A percentile compares a stretch with the other conserved stretches of the same genome.
Conservation (phyloP, 23 red algal genomes). For the Porphyridium purpureum region DNA sequence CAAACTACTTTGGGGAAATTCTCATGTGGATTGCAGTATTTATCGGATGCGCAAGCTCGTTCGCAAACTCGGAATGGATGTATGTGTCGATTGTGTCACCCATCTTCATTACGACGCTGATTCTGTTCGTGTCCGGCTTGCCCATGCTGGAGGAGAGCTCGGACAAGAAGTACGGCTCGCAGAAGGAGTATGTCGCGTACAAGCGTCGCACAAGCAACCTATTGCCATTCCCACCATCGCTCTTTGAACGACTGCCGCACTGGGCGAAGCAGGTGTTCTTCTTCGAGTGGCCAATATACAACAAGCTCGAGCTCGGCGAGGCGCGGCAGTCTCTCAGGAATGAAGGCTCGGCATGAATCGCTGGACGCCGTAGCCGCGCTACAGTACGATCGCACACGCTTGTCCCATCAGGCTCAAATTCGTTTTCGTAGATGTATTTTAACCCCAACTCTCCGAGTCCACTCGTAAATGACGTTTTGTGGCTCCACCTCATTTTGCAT, state of each 20-base stretch:
- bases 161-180: constrained; percentile 55
- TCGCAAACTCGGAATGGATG: constrained; percentile 6
- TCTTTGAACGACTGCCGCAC: constrained; percentile 34
- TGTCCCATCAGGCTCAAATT: too few species aligned
- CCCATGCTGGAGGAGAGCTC: constrained; percentile 55
- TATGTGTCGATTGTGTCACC: constrained; percentile 52
- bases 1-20: constrained; percentile 97
- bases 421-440: too few species aligned
- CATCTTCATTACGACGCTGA: constrained; percentile 74
- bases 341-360: too few species aligned
- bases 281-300: constrained; percentile 47
- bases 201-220: constrained; percentile 66
- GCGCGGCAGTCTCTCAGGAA: too few species aligned
- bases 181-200: constrained; percentile 24
- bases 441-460: too few species aligned
- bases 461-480: too few species aligned
- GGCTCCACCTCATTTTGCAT: too few species aligned
- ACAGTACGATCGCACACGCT: too few species aligned
- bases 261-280: constrained; percentile 37
- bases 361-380: too few species aligned
- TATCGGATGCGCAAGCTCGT: constrained; percentile 13
- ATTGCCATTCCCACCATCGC: constrained; percentile 46
- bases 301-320: too few species aligned
- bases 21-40: constrained; percentile 77
- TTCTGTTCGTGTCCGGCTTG: constrained; percentile 79